Evolutionary conservation across 1,284 basidiomycete species (phyloP).

Genomic region (Meripilus lineatus): DNA sequence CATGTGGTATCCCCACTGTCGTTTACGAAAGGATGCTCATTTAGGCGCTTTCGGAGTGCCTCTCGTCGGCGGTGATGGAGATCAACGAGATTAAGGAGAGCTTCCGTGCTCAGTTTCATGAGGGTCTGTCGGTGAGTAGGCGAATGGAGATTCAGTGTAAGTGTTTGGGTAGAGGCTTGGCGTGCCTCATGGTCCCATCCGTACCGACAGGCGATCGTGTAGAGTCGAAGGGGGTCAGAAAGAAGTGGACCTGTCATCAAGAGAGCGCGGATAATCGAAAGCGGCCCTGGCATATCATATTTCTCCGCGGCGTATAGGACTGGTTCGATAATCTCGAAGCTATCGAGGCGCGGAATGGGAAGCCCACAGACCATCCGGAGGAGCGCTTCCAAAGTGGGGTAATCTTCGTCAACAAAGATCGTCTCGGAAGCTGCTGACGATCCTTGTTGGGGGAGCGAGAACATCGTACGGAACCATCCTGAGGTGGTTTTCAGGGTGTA

Average conservation of each 20-base stretch:
- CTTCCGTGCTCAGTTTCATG: conserved; percentile 41
- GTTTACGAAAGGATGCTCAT: conserved; percentile 55
- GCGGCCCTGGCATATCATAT: conserved; percentile 62
- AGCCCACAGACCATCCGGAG: conserved; percentile 58
- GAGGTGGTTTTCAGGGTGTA: conserved; percentile 58
- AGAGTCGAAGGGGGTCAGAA: conserved; percentile 50
- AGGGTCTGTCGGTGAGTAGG: conserved; percentile 40
- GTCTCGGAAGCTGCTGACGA: conserved; percentile 23
- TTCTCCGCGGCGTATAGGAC: conserved; percentile 60
- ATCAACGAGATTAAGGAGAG: conserved; percentile 47
- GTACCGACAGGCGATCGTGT: conserved; percentile 50
- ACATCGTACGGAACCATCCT: conserved; percentile 55
- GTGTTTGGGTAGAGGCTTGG: conserved; percentile 38
- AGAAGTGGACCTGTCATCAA: conserved; percentile 45
- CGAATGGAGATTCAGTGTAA: conserved; percentile 43
- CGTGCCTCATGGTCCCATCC: conserved; percentile 52
- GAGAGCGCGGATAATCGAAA: conserved; percentile 50
- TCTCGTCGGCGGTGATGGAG: conserved; percentile 49
- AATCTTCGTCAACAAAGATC: conserved; percentile 54
- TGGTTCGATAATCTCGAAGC: conserved; percentile 48
- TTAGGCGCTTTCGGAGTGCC: conserved; percentile 40
- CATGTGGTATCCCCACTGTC: conserved; percentile 38
- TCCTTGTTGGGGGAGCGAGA: conserved; percentile 46
- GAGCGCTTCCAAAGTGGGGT: conserved; percentile 45
- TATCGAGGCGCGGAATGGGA: conserved; percentile 40